A percentile compares a stretch with the other conserved stretches of the same genome.
Conservation (phyloP, 2,329 filamentous ascomycete genomes). For the Cylindrodendrum hubeiense region DNA sequence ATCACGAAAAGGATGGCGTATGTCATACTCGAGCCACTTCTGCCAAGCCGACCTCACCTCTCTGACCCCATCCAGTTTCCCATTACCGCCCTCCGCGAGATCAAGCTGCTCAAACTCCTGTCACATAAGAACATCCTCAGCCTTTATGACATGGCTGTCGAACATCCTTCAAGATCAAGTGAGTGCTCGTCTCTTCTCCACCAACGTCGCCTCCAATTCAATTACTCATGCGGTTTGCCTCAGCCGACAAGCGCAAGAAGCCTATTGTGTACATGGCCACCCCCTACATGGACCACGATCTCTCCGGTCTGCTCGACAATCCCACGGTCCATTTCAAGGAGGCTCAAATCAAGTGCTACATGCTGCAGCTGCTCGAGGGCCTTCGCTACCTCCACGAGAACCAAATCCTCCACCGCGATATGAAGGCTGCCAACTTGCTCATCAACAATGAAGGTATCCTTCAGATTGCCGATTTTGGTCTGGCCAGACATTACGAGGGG, state of each 20-base stretch:
- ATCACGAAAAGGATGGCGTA: constrained; percentile 97
- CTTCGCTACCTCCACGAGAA: constrained; percentile 90
- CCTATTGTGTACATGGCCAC: constrained; percentile 98
- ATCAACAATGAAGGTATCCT: constrained; percentile 95
- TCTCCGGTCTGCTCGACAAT: constrained; percentile 97
- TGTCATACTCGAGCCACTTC: constrained; percentile 46
- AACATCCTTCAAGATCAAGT: constrained; percentile 75
- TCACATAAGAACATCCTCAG: constrained; percentile 89
- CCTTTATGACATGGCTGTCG: constrained; percentile 96
- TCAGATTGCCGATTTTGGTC: constrained; percentile 96
- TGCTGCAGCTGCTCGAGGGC: constrained; percentile 92
- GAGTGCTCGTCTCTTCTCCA: constrained; percentile 40
- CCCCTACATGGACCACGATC: constrained; percentile 98
- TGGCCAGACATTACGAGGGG: constrained; percentile 94
- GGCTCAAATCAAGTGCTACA: constrained; percentile 97
- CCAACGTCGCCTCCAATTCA: background rate
- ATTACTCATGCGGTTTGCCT: constrained; percentile 21
- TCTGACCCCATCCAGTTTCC: constrained; percentile 74
- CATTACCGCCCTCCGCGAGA: constrained; percentile 97
- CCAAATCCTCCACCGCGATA: constrained; percentile 93
- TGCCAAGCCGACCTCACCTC: background rate
- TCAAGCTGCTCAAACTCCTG: constrained; percentile 96
- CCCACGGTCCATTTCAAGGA: constrained; percentile 88
- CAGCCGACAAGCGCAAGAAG: constrained; percentile 82
- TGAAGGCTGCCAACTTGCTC: constrained; percentile 98